Percentiles rank a stretch among this genome's conserved stretches.
Conservation (phyloP, 2,329 filamentous ascomycete species). For the Cytospora chrysosperma region DNA sequence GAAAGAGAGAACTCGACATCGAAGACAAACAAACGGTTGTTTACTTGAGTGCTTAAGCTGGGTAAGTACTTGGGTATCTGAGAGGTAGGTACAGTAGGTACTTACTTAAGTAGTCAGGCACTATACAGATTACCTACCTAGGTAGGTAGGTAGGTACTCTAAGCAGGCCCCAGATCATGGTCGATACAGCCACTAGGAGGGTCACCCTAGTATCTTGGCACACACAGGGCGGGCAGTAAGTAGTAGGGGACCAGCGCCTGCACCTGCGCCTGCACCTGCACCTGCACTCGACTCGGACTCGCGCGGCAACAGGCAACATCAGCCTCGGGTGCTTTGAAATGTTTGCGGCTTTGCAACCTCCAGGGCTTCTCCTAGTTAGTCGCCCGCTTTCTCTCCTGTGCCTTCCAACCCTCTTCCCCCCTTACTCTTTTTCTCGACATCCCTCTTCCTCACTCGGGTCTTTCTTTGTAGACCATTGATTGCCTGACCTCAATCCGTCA, state of each 20-base stretch:
- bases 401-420: not conserved
- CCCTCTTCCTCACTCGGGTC: not conserved
- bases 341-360: slow-evolving; percentile 16
- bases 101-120: no score
- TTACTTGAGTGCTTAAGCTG: no score
- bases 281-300: not conserved
- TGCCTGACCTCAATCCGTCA: slow-evolving; percentile 7
- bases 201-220: not conserved
- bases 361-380: not conserved
- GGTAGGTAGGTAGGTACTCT: no score
- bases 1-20: no score
- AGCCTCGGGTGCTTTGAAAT: slow-evolving; percentile 6
- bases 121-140: no score
- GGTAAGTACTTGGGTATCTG: no score
- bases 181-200: not conserved
- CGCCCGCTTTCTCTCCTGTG: not conserved
- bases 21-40: no score
- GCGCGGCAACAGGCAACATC: not conserved
- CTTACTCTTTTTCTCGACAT: not conserved
- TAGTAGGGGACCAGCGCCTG: not conserved
- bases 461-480: not conserved
- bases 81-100: no score
- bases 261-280: not conserved
- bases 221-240: not conserved
- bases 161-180: no score